These are phyloP conservation scores for Nowakowskiella sp. DNA, from an alignment of 192 early-diverging fungal species.

Conservation along the genomic window DNA sequence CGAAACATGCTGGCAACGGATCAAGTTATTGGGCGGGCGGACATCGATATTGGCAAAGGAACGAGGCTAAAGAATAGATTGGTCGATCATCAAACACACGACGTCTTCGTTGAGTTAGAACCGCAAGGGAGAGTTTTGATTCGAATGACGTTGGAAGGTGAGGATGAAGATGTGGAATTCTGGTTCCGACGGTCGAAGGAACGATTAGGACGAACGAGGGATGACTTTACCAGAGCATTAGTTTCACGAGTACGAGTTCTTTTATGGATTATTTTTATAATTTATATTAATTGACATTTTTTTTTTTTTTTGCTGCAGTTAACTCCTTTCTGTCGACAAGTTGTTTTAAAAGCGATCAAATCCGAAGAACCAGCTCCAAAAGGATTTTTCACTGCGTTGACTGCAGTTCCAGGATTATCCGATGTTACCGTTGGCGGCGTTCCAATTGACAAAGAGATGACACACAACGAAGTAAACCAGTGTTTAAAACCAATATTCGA, in stretches of 20 bases:
- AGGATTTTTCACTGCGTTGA: constrained; percentile 38
- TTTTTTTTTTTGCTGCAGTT: constrained; percentile 19
- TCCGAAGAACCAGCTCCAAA: constrained; percentile 44
- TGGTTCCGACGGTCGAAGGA: constrained; percentile 44
- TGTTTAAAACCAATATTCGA: background rate
- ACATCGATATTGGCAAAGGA: constrained; percentile 28
- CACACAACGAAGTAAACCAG: background rate
- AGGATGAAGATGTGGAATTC: constrained; percentile 50
- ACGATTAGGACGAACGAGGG: constrained; percentile 36
- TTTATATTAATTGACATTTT: too few species aligned
- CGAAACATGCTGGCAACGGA: constrained; percentile 44
- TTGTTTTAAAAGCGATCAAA: constrained; percentile 40
- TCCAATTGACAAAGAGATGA: constrained; percentile 18
- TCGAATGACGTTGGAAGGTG: constrained; percentile 47
- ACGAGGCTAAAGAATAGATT: constrained; percentile 34
- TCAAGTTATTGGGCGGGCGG: constrained; percentile 38
- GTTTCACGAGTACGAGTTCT: constrained; percentile 20
- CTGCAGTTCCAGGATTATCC: constrained; percentile 33
- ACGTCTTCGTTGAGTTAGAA: constrained; percentile 47
- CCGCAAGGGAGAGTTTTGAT: constrained; percentile 47
- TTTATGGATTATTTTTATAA: constrained; percentile 14
- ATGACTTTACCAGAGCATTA: constrained; percentile 42
- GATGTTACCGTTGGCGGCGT: constrained; percentile 30
- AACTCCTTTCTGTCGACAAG: constrained; percentile 31
- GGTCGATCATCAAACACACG: constrained; percentile 48